A percentile compares a stretch with the other conserved stretches of the same genome.
Evolutionary conservation across 805 yeast species (phyloP).

Genomic region (Zygosaccharomyces lentus): DNA sequence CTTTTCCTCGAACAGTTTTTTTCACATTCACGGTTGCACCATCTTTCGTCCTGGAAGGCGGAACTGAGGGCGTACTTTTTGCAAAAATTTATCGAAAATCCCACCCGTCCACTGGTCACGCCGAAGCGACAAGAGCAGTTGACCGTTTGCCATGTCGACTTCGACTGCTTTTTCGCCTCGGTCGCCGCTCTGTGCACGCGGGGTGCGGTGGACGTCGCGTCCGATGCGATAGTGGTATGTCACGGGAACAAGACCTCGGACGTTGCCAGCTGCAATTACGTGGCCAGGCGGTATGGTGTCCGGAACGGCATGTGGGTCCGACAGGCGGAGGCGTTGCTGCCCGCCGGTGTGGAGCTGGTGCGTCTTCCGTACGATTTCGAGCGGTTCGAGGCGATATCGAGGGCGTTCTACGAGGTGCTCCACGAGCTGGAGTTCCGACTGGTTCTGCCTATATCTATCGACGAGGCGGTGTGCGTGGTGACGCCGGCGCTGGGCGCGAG

Average conservation of each 20-base stretch:
- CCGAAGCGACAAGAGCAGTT: constrained; percentile 4
- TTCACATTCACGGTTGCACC: constrained; percentile 80
- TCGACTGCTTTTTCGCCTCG: constrained; percentile 90
- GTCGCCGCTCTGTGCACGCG: constrained; percentile 64
- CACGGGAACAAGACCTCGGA: constrained; percentile 55
- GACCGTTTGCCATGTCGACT: constrained; percentile 75
- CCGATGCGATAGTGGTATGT: constrained; percentile 59
- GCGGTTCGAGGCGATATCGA: constrained; percentile 63
- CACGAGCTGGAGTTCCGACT: constrained; percentile 34
- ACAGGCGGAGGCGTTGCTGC: constrained; percentile 61
- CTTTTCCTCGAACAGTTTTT: constrained; percentile 68
- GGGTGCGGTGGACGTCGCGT: constrained; percentile 37
- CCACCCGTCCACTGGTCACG: constrained; percentile 1
- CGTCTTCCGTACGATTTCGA: constrained; percentile 70
- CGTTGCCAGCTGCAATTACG: constrained; percentile 88
- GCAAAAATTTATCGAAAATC: constrained; percentile 39
- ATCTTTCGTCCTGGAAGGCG: constrained; percentile 81
- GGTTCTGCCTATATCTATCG: constrained; percentile 82
- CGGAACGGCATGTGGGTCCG: constrained; percentile 88
- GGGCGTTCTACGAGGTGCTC: constrained; percentile 58
- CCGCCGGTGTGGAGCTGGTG: constrained; percentile 43
- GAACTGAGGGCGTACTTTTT: constrained; percentile 62
- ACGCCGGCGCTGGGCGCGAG: constrained; percentile 25
- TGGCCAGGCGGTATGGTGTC: constrained; percentile 74
- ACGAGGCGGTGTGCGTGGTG: constrained; percentile 64